Percentiles rank a stretch among this genome's conserved stretches.
These are phyloP conservation scores for Anethum foeniculum DNA, from an alignment of 140 eudicot species.

Conservation along the genomic window DNA sequence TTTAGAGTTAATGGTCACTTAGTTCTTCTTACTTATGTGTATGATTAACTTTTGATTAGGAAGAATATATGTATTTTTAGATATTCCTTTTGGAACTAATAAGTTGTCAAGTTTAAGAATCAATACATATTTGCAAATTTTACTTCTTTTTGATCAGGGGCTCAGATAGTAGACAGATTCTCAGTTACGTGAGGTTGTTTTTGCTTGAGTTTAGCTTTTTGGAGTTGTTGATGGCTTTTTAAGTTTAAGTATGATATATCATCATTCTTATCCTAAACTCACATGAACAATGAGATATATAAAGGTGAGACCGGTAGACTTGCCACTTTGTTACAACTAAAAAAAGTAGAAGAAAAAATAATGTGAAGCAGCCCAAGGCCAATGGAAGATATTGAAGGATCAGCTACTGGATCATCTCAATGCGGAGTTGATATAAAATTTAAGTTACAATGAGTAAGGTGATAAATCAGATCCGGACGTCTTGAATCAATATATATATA, in stretches of 20 bases:
- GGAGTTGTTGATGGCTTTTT: neutral
- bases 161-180: no score
- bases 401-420: neutral
- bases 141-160: no score
- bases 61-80: no score
- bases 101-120: no score
- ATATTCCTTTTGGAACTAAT: no score
- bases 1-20: no score
- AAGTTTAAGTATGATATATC: neutral
- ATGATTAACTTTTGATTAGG: no score
- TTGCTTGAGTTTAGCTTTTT: neutral
- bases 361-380: neutral
- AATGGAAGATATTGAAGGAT: neutral
- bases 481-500: no score
- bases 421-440: neutral
- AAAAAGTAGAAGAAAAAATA: neutral
- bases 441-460: no score
- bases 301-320: neutral
- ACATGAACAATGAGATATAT: neutral
- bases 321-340: neutral
- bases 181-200: neutral
- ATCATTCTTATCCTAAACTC: neutral
- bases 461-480: neutral
- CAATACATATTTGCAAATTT: no score
- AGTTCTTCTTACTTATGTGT: no score